phyloP scores from a whole-genome alignment of 2,329 filamentous ascomycete species.

The Aureobasidium sp. region DNA sequence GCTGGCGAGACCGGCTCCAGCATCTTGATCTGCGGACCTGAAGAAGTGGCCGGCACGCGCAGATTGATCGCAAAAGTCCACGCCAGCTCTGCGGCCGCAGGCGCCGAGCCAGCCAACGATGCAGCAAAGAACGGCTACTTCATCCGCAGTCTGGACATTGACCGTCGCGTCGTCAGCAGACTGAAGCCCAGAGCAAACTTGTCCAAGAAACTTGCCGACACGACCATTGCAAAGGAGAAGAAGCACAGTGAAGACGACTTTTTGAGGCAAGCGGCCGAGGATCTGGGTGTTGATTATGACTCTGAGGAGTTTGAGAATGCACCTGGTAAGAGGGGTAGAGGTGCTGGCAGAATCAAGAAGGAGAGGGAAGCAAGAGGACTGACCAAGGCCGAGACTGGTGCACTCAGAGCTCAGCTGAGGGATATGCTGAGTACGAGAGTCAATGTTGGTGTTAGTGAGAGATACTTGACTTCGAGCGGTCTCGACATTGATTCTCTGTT shows the following conservation, averaged over 20 bases:
- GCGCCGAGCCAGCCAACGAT: constrained; percentile 42
- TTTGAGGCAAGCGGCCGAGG: constrained; percentile 77
- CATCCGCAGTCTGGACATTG: constrained; percentile 75
- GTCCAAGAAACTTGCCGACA: constrained; percentile 82
- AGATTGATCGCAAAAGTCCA: constrained; percentile 86
- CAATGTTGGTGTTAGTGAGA: constrained; percentile 81
- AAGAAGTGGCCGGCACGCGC: constrained; percentile 79
- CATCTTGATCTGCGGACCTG: constrained; percentile 81
- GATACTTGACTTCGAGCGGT: constrained; percentile 74
- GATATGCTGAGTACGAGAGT: constrained; percentile 64
- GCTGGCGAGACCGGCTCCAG: constrained; percentile 71
- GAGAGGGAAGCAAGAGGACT: constrained; percentile 62
- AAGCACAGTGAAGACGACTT: constrained; percentile 76
- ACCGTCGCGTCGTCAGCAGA: constrained; percentile 68
- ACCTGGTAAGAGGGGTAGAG: constrained; percentile 53
- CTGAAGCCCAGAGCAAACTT: constrained; percentile 71
- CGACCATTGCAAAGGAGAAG: constrained; percentile 79
- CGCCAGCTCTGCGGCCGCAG: constrained; percentile 42
- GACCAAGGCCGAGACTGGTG: constrained; percentile 66
- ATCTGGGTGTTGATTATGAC: constrained; percentile 90
- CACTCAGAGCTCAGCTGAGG: constrained; percentile 64
- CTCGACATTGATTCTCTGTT: constrained; percentile 73
- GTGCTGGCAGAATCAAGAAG: constrained; percentile 65
- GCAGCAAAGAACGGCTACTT: constrained; percentile 50
- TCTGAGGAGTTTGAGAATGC: constrained; percentile 69